phyloP scores from a whole-genome alignment of 345 rosid species.

The Sonneratia alba region DNA sequence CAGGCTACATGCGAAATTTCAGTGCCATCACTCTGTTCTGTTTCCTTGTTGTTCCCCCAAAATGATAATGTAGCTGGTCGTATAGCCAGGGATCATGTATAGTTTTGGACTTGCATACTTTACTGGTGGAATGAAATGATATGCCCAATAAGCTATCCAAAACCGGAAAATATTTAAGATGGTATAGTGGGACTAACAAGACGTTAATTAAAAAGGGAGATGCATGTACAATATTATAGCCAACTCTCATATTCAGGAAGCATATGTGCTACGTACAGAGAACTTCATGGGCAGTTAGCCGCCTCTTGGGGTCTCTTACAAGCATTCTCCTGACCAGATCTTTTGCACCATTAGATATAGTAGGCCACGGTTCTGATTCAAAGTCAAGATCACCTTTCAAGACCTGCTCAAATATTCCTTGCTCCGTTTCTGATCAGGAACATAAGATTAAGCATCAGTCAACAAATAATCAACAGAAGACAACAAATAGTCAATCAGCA shows the following conservation, averaged over 20 bases:
- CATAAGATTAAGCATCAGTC: constrained; percentile 8
- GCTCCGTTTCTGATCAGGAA: constrained; percentile 64
- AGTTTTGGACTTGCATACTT: neutral
- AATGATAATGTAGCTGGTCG: neutral
- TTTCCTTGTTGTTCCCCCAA: neutral
- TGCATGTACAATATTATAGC: neutral
- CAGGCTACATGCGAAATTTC: neutral
- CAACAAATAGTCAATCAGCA: neutral
- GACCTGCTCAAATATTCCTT: constrained; percentile 91
- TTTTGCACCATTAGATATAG: constrained; percentile 64
- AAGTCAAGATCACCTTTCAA: constrained; percentile 79
- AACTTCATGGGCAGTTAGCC: constrained; percentile 78
- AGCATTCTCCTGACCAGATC: constrained; percentile 81
- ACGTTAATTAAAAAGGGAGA: neutral
- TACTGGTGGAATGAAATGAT: neutral
- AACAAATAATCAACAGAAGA: constrained; percentile 11
- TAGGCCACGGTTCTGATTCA: constrained; percentile 84
- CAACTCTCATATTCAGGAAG: neutral
- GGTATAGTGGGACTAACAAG: neutral
- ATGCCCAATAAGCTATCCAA: neutral
- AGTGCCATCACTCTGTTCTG: neutral
- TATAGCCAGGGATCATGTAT: neutral
- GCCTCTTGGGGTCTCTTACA: constrained; percentile 65
- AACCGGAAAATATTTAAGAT: neutral
- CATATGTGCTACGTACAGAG: constrained; percentile 40